A percentile compares a stretch with the other conserved stretches of the same genome.
Conservation (phyloP, 1,284 basidiomycete species). For the Fomitopsis pinicola region DNA sequence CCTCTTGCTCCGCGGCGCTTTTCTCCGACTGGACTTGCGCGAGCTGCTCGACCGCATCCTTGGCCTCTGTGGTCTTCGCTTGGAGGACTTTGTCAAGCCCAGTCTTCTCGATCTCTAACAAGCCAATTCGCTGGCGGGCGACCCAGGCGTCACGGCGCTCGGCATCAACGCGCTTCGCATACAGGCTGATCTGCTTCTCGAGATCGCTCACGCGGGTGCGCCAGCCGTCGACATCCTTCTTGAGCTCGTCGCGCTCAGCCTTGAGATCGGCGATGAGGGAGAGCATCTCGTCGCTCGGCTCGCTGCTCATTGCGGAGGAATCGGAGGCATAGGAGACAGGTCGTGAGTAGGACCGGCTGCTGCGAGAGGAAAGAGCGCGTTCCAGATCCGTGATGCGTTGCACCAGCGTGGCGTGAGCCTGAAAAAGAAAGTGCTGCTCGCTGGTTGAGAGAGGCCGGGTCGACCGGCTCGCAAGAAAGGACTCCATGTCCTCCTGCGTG, state of each 20-base stretch:
- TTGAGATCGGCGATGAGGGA: conserved; percentile 71
- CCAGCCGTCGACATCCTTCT: conserved; percentile 74
- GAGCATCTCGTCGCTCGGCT: conserved; percentile 66
- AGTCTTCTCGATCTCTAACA: conserved; percentile 63
- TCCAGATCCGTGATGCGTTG: conserved; percentile 77
- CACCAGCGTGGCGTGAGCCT: conserved; percentile 74
- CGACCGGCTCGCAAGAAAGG: conserved; percentile 16
- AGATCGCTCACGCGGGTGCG: conserved; percentile 62
- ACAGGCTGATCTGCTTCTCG: conserved; percentile 53
- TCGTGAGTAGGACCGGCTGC: conserved; percentile 43
- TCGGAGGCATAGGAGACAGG: conserved; percentile 53
- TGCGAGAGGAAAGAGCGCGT: conserved; percentile 45
- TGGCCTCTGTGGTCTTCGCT: conserved; percentile 32
- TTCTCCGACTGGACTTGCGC: conserved; percentile 28
- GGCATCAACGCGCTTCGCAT: conserved; percentile 60
- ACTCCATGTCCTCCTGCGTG: conserved; percentile 27
- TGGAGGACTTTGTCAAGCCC: conserved; percentile 44
- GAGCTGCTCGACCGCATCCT: conserved; percentile 31
- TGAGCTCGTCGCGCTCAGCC: conserved; percentile 73
- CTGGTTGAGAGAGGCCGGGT: conserved; percentile 52
- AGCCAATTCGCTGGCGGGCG: conserved; percentile 56
- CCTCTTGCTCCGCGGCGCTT: conserved; percentile 26
- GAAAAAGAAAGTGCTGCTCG: conserved; percentile 80
- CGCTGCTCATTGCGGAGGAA: conserved; percentile 27
- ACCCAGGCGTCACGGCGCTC: conserved; percentile 76